Evolutionary conservation across 352 stramenopile genomes (phyloP).

Genomic region (Pythium rishiriense): DNA sequence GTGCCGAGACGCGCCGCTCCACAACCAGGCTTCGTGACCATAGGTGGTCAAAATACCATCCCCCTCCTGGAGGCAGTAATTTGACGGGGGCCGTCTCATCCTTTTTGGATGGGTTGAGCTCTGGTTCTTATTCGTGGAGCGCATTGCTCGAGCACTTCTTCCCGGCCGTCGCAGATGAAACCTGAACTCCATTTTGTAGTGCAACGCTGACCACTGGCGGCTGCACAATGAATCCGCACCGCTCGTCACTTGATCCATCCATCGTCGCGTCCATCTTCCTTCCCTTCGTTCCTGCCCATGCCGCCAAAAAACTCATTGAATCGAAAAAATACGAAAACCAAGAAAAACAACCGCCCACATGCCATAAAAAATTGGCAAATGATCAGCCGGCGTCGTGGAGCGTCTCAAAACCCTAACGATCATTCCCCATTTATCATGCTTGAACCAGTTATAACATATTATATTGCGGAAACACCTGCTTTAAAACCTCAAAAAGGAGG

Average conservation of each 20-base stretch:
- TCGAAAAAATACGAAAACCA: background rate
- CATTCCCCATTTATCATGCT: too few relatives aligned
- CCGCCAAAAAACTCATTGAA: slow-evolving; percentile 15
- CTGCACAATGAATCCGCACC: background rate
- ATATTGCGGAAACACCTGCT: background rate
- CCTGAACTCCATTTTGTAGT: background rate
- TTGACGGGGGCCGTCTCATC: background rate
- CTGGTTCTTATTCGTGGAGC: background rate
- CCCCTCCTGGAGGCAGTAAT: too few relatives aligned
- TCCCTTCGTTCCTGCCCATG: background rate
- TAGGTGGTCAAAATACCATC: too few relatives aligned
- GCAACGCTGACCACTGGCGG: background rate
- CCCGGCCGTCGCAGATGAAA: background rate
- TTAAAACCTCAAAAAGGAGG: background rate
- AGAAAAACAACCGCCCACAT: background rate
- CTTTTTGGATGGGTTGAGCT: background rate
- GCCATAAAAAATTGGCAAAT: slow-evolving; percentile 10
- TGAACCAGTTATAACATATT: too few relatives aligned
- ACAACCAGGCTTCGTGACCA: too few relatives aligned
- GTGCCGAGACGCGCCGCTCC: too few relatives aligned
- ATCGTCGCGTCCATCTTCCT: background rate
- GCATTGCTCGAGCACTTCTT: too few relatives aligned
- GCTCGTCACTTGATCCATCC: background rate
- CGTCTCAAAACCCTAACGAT: background rate
- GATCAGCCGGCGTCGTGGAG: background rate